These are phyloP conservation scores for Podospora bellae-mahoneyi DNA, from an alignment of 495 filamentous ascomycete genomes.

Conservation along the genomic window DNA sequence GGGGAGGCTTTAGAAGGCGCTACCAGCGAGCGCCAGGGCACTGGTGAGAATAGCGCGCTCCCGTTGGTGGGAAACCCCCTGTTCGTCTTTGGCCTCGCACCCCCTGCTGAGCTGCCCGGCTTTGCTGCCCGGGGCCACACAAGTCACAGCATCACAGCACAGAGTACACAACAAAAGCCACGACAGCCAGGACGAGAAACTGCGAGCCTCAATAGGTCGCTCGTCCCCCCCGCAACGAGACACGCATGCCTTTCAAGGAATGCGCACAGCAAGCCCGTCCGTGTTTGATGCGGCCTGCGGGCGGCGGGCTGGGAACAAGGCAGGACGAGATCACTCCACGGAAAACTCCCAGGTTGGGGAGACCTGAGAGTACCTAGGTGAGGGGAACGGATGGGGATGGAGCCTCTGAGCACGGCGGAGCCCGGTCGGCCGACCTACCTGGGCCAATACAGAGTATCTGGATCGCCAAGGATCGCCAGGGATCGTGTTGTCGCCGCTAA, in stretches of 20 bases:
- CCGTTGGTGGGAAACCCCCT: constrained; percentile 17
- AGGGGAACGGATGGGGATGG: not conserved
- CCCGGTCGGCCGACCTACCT: not conserved
- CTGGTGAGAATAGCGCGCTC: constrained; percentile 26
- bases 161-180: constrained; percentile 1
- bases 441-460: constrained; percentile 5
- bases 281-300: constrained; percentile 4
- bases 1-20: constrained; percentile 26
- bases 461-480: constrained; percentile 23
- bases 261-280: constrained; percentile 6
- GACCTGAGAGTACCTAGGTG: not conserved
- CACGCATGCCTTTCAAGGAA: constrained; percentile 20
- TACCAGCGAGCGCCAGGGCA: constrained; percentile 22
- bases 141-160: not conserved
- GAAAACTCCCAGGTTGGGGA: not conserved
- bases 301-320: not conserved
- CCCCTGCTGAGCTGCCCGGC: constrained; percentile 22
- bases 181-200: not conserved
- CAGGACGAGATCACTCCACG: not conserved
- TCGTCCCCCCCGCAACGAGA: constrained; percentile 13
- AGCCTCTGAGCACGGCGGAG: not conserved
- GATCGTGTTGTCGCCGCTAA: constrained; percentile 8
- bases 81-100: constrained; percentile 8
- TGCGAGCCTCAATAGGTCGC: not conserved
- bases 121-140: constrained; percentile 12